phyloP scores from a whole-genome alignment of 768 basidiomycete species.

The Serendipita sp. region DNA sequence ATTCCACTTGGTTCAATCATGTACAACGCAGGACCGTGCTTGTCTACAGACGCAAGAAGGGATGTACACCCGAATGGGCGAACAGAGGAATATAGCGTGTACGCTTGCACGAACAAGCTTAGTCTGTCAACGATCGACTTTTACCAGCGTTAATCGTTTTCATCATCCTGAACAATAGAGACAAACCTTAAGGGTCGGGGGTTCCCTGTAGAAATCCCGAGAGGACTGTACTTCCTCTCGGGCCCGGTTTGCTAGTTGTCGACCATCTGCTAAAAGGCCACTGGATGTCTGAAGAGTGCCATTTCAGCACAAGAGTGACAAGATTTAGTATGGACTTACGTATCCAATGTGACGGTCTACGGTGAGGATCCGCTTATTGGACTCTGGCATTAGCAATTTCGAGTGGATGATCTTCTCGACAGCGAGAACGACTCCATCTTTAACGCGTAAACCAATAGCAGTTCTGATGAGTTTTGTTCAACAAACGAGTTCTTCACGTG shows the following conservation, averaged over 20 bases:
- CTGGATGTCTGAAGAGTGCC: slow-evolving; percentile 57
- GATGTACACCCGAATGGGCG: slow-evolving; percentile 94
- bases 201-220: slow-evolving; percentile 55
- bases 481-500: background rate
- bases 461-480: slow-evolving; percentile 37
- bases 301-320: background rate
- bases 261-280: slow-evolving; percentile 84
- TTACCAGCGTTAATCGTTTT: background rate
- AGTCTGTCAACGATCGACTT: slow-evolving; percentile 60
- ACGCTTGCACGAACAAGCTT: slow-evolving; percentile 81
- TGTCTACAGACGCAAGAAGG: slow-evolving; percentile 79
- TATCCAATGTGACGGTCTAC: slow-evolving; percentile 89
- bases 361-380: slow-evolving; percentile 85
- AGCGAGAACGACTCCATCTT: slow-evolving; percentile 85
- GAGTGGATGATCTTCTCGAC: slow-evolving; percentile 98
- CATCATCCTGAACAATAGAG: background rate
- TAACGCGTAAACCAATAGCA: slow-evolving; percentile 87
- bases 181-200: slow-evolving; percentile 64
- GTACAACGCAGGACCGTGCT: slow-evolving; percentile 70
- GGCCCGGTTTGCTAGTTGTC: slow-evolving; percentile 71
- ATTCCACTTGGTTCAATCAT: slow-evolving; percentile 92
- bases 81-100: slow-evolving; percentile 95
- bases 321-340: slow-evolving; percentile 27
- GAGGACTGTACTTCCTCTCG: slow-evolving; percentile 66
- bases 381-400: slow-evolving; percentile 84